Conservation (phyloP, 768 basidiomycete species). For the Tylopilus plumbeoviolaceoides region DNA sequence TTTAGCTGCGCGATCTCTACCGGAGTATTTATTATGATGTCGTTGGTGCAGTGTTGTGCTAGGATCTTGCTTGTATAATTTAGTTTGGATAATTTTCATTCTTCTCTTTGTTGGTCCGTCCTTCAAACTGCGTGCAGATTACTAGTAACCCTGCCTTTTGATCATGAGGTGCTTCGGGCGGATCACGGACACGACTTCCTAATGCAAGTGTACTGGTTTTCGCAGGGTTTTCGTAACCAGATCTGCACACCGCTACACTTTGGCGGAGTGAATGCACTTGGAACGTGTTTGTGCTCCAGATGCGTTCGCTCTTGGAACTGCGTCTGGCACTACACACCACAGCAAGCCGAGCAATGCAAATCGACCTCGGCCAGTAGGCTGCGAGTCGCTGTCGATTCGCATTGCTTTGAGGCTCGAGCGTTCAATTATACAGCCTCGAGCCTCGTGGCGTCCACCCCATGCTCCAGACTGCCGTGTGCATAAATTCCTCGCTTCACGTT, state of each 20-base stretch:
- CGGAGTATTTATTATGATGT: not conserved
- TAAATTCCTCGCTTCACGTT: not conserved
- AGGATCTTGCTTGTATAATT: not conserved
- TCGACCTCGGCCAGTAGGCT: not conserved
- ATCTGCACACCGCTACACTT: too few relatives aligned
- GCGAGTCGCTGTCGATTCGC: not conserved
- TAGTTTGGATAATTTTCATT: not conserved
- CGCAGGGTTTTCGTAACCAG: too few relatives aligned
- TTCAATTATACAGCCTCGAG: constrained; percentile 1
- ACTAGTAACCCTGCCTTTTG: too few relatives aligned
- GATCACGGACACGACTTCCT: too few relatives aligned
- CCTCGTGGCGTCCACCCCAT: constrained; percentile 8
- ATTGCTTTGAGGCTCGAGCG: not conserved
- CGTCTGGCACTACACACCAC: too few relatives aligned
- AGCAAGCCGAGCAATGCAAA: not conserved
- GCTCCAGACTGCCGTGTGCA: not conserved
- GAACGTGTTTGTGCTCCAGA: too few relatives aligned
- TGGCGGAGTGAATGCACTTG: too few relatives aligned
- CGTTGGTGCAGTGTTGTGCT: not conserved
- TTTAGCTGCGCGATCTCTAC: constrained; percentile 1
- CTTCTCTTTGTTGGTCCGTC: not conserved
- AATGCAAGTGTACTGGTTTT: too few relatives aligned
- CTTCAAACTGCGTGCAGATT: too few relatives aligned
- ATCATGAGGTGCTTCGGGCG: too few relatives aligned
- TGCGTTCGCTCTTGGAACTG: too few relatives aligned